Base-by-base conservation (phyloP, 192 early-diverging fungal species). In the Chytriomyces confervae region DNA sequence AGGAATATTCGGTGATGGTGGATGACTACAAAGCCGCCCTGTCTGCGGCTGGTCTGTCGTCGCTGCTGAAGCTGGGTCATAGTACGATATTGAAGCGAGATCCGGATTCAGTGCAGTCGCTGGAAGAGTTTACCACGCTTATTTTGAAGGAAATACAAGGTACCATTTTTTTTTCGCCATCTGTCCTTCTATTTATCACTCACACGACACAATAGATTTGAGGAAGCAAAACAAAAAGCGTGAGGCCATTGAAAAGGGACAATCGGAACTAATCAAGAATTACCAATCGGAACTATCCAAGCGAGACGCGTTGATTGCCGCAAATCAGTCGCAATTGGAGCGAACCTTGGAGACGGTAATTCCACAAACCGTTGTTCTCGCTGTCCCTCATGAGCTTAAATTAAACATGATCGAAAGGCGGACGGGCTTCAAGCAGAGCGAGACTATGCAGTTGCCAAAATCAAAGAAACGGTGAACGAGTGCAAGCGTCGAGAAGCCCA, bases 361-460 rank as follows among this genome's bases (percentile, higher is more conserved):
- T 43, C 6, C 44, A 3, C 50, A 57, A 53, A 3, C 50, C 7
- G 20, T 13, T 29, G 0, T 57, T 13, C 18, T 69, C 49, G 16
- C 36, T 4, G 4, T 36, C 36, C 36, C 4, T 36, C 36, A 36
- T 36, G 36, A 36, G 36, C 36, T 36, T 36, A 69, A 3, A 13
- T 69, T 3, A n/a, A 23, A 61, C n/a, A 2, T 7, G 50, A 57
- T 50, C 44, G n/a, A 9, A 13, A 72, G 69, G 69, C 69, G 7
- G 50, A 72, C 13, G 69, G 27, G 57, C 27, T 51, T 2, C 49
- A 48, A 57, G 16, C 8, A 11, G 69, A 72, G 27, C 47, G 69
- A 57, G 69, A 72, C 43, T 72, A 72, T 57, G 69, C 69, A 2
- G 57, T 72, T 57, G n/a, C 69, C 7, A 72, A 72, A 57, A 72